These are phyloP conservation scores for Chaetomiaceae sp. DNA, from an alignment of 2,329 filamentous ascomycete species.

Conservation along the genomic window DNA sequence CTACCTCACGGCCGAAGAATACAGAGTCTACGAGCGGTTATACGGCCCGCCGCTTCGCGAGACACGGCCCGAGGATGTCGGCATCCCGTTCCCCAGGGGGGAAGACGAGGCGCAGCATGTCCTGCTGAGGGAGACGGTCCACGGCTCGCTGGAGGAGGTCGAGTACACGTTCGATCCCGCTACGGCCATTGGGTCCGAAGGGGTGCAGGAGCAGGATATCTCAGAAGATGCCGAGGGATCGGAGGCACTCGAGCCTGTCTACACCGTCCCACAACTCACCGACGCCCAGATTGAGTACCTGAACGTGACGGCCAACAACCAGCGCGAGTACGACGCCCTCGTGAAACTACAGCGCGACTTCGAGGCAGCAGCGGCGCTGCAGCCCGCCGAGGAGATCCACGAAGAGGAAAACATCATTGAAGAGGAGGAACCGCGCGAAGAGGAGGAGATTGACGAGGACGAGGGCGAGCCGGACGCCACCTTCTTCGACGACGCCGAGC, in stretches of 20 bases:
- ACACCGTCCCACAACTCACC: constrained; percentile 25
- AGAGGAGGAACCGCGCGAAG: constrained; percentile 29
- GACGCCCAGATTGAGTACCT: constrained; percentile 40
- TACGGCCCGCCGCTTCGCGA: constrained; percentile 71
- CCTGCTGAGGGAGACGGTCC: constrained; percentile 51
- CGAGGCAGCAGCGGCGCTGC: constrained; percentile 39
- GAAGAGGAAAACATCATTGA: constrained; percentile 32
- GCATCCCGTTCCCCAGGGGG: constrained; percentile 36
- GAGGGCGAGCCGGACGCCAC: constrained; percentile 31
- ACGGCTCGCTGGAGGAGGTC: constrained; percentile 60
- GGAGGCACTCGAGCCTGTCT: constrained; percentile 1
- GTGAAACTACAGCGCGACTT: constrained; percentile 56
- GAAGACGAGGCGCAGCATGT: constrained; percentile 34
- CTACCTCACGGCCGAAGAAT: constrained; percentile 66
- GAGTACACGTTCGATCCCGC: constrained; percentile 39
- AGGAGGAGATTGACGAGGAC: constrained; percentile 36
- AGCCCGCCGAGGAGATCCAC: constrained; percentile 31
- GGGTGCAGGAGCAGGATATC: constrained; percentile 33
- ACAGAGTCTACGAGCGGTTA: constrained; percentile 69
- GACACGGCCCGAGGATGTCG: constrained; percentile 57
- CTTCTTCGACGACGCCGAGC: constrained; percentile 23
- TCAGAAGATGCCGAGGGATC: constrained; percentile 8
- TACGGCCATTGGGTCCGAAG: constrained; percentile 42
- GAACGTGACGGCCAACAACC: constrained; percentile 47
- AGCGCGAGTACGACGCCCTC: constrained; percentile 52